Evolutionary conservation across 495 filamentous ascomycete species (phyloP), one percentile per base, ranked within the genome.

Genomic region (Talaromyces stipitatus): DNA sequence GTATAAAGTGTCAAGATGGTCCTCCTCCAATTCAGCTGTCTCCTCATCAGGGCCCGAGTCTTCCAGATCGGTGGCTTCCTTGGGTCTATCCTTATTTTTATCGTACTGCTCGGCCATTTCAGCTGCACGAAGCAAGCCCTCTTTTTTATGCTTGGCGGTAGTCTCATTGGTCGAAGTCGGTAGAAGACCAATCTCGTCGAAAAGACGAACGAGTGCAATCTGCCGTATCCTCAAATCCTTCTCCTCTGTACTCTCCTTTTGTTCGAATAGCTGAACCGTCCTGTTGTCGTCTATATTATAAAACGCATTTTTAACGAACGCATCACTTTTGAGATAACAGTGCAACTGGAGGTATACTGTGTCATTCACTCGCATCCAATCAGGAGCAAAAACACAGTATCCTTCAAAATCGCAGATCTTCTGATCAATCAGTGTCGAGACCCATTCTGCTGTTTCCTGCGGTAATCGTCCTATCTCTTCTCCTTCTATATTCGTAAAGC

Each of bases 1-100:
- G 64, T 98, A 98, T 4, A 98, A 77, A 0, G 87, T 84, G 65
- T 97, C 92, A 14, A 98, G 84, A 63, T 98, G 94, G 64, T 95
- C 92, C 66, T 97, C 89, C 69, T 97, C 91, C 1, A 98, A 81
- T 69, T 97, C 91, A 60, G 91, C 79, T 2, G 90, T 88, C 11
- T 96, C 90, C n/a, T 91, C 87, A 12, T 91, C 89, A 14, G 82
- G 81, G 2, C 78, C 79, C 9, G 71, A 76, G 47, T 75, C 74
- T 20, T 82, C 78, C 8, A 71, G 61, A 16, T 72, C 61, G 41
- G 78, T 78, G 14, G 67, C 65, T 14, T 70, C 65, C 45, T 67
- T 76, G 11, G 66, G 69, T 9, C 70, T 67, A 11, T 75, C 66
- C n/a, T 85, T 83, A 8, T 80, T 76, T 47, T 85, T 85, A 22